phyloP scores from a whole-genome alignment of 2,329 filamentous ascomycete genomes.

The Chrysosphaeria jannelii region DNA sequence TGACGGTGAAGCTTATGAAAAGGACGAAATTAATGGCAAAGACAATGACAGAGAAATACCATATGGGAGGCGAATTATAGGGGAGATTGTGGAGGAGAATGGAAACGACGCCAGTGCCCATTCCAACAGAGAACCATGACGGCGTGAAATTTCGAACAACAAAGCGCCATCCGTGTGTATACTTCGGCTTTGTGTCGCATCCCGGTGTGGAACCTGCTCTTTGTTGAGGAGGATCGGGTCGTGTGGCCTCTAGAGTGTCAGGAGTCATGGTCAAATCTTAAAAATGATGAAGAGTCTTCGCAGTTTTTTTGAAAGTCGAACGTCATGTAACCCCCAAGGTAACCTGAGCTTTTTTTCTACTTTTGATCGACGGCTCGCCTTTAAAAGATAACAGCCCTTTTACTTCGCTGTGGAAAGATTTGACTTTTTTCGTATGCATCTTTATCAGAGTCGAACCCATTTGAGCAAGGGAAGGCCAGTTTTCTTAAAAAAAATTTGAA shows the following conservation, averaged over 20 bases:
- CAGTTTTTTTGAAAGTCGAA: no score
- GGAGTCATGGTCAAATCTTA: neutral
- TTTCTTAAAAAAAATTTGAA: no score
- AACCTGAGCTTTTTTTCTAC: neutral
- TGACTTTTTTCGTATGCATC: no score
- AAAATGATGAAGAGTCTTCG: no score
- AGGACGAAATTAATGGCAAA: constrained; percentile 24
- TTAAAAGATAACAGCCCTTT: no score
- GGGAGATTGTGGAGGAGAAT: constrained; percentile 26
- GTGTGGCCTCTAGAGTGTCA: neutral
- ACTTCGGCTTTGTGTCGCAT: constrained; percentile 2
- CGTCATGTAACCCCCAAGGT: no score
- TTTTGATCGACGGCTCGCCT: no score
- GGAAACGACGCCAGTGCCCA: constrained; percentile 33
- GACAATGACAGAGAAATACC: constrained; percentile 21
- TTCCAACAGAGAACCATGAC: constrained; percentile 21
- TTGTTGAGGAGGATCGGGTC: neutral
- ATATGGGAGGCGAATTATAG: constrained; percentile 21
- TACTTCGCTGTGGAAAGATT: no score
- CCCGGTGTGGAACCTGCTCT: no score
- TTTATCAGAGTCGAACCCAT: no score
- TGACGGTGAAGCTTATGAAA: constrained; percentile 17
- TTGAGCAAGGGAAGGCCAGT: no score
- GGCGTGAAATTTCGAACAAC: constrained; percentile 15
- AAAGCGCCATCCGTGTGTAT: constrained; percentile 8